These are phyloP conservation scores for Uronychia setigera DNA, from an alignment of 73 alveolate species.

Conservation along the genomic window DNA sequence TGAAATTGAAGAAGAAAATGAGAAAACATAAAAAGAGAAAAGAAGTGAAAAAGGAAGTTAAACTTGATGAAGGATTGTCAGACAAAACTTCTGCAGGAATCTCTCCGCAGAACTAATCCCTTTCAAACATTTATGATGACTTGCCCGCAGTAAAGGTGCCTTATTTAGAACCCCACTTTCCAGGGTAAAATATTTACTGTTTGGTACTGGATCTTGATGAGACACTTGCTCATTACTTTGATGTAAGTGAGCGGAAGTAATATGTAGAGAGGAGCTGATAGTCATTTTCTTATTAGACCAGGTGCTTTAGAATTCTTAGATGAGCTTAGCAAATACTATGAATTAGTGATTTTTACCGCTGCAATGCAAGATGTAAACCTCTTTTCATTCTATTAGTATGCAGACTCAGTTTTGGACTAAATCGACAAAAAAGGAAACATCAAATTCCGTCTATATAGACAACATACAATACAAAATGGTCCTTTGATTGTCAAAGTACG, in stretches of 20 bases:
- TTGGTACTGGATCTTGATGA: constrained; percentile 84
- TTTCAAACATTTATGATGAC: neutral
- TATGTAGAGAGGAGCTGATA: constrained; percentile 56
- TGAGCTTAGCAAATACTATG: constrained; percentile 66
- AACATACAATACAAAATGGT: constrained; percentile 70
- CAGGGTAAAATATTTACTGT: constrained; percentile 47
- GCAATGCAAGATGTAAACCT: constrained; percentile 70
- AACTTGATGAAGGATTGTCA: neutral
- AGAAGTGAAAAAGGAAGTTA: neutral
- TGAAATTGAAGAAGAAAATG: neutral
- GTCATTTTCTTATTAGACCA: constrained; percentile 65
- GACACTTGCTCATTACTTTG: constrained; percentile 81
- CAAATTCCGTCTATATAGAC: constrained; percentile 87
- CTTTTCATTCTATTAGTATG: constrained; percentile 67
- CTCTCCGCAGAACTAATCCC: neutral
- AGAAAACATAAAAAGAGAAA: neutral
- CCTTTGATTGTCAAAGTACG: constrained; percentile 49
- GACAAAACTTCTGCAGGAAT: neutral
- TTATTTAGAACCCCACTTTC: neutral
- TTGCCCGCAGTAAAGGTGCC: neutral
- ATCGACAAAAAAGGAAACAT: constrained; percentile 85
- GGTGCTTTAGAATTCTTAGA: constrained; percentile 49
- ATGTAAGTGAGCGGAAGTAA: constrained; percentile 78
- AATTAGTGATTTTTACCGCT: constrained; percentile 79
- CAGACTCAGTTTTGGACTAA: constrained; percentile 94